phyloP scores from a whole-genome alignment of 768 basidiomycete genomes.

The Rhodosporidiobolus odoratus region DNA sequence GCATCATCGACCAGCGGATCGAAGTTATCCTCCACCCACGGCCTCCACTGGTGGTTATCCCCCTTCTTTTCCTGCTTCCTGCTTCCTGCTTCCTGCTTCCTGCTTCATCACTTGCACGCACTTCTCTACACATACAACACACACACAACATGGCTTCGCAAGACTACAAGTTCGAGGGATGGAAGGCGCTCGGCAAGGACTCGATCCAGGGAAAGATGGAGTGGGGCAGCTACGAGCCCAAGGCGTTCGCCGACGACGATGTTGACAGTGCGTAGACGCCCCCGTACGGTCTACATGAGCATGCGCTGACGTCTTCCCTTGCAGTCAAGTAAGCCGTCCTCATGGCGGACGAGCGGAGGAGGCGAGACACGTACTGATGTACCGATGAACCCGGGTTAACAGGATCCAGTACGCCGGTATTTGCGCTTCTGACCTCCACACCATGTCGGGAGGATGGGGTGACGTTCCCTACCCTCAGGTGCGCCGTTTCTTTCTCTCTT shows the following conservation, averaged over 20 bases:
- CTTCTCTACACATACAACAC: neutral
- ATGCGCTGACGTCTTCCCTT: neutral
- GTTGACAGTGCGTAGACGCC: slow-evolving; percentile 49
- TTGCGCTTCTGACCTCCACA: slow-evolving; percentile 44
- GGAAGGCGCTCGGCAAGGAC: slow-evolving; percentile 16
- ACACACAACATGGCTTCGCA: neutral
- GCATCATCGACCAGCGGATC: too few relatives aligned
- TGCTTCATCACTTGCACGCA: too few relatives aligned
- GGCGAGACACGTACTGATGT: too few relatives aligned
- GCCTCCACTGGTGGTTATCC: too few relatives aligned
- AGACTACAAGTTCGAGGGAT: slow-evolving; percentile 28
- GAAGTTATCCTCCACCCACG: too few relatives aligned
- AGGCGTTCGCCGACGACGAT: slow-evolving; percentile 55
- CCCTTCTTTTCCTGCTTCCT: too few relatives aligned
- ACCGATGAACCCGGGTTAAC: slow-evolving; percentile 37
- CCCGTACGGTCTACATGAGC: slow-evolving; percentile 7
- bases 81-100: too few relatives aligned
- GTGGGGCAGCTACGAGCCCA: slow-evolving; percentile 52
- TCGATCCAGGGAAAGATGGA: slow-evolving; percentile 23
- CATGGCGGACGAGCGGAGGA: too few relatives aligned
- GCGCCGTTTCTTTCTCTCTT: slow-evolving; percentile 39
- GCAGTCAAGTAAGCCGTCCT: neutral
- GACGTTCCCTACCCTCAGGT: slow-evolving; percentile 12
- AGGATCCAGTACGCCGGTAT: slow-evolving; percentile 11
- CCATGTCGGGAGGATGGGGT: slow-evolving; percentile 46